A percentile compares a stretch with the other conserved stretches of the same genome.
Evolutionary conservation across 345 rosid species (phyloP).

Genomic region (Streptanthus diversifolius): DNA sequence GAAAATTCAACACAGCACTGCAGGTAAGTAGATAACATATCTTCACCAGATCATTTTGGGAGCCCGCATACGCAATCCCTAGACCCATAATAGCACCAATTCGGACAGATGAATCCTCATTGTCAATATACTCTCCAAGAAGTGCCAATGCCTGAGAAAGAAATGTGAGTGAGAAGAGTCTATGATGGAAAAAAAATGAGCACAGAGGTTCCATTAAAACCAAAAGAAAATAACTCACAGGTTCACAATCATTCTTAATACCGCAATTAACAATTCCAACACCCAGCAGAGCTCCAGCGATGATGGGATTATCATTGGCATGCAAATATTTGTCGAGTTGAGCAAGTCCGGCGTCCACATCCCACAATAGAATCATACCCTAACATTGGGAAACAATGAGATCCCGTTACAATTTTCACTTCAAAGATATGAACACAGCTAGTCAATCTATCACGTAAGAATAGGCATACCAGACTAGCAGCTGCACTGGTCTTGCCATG

Average conservation of each 20-base stretch:
- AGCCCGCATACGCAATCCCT: slow-evolving; percentile 90
- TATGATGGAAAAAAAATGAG: background rate
- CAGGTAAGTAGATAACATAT: slow-evolving; percentile 6
- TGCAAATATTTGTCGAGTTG: slow-evolving; percentile 91
- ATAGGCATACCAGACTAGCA: slow-evolving; percentile 75
- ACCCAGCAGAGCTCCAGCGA: slow-evolving; percentile 88
- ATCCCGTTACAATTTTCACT: background rate
- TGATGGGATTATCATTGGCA: slow-evolving; percentile 68
- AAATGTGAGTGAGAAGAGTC: slow-evolving; percentile 25
- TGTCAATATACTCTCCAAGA: slow-evolving; percentile 57
- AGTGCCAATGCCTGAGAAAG: slow-evolving; percentile 77
- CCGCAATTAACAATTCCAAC: slow-evolving; percentile 90
- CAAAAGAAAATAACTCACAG: slow-evolving; percentile 50
- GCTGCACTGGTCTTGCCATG: slow-evolving; percentile 94
- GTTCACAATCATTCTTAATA: slow-evolving; percentile 81
- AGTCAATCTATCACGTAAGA: background rate
- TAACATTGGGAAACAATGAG: slow-evolving; percentile 30
- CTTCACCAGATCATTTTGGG: slow-evolving; percentile 67
- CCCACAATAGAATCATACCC: slow-evolving; percentile 97
- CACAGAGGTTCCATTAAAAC: slow-evolving; percentile 1
- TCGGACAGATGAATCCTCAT: slow-evolving; percentile 74
- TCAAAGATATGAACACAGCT: slow-evolving; percentile 6
- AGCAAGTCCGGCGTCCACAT: slow-evolving; percentile 85
- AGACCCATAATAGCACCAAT: slow-evolving; percentile 97
- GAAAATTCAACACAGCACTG: background rate